Percentiles rank a stretch among this genome's conserved stretches.
Conservation (phyloP, 176 grass and related monocot species). For the Juncus inflexus region DNA sequence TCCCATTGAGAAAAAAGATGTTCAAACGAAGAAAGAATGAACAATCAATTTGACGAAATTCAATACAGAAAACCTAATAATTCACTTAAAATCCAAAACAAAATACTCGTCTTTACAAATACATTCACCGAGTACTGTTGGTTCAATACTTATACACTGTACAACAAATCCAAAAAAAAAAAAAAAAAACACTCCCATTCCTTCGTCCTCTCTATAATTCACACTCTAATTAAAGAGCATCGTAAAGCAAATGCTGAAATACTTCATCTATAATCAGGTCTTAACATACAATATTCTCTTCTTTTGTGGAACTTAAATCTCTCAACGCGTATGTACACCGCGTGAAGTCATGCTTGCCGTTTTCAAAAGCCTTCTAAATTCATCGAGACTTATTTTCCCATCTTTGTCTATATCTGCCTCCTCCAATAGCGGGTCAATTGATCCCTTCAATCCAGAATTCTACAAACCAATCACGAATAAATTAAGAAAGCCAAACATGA, state of each 20-base stretch:
- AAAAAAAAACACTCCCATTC: conserved; percentile 11
- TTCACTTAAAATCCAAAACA: not conserved
- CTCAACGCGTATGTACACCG: conserved; percentile 34
- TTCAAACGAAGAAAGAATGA: too few species aligned
- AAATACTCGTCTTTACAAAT: conserved; percentile 8
- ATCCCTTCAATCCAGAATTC: conserved; percentile 83
- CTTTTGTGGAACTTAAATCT: not conserved
- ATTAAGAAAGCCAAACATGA: not conserved
- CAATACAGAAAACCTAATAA: not conserved
- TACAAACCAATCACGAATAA: conserved; percentile 26
- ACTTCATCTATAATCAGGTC: too few species aligned
- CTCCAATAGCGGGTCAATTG: conserved; percentile 73
- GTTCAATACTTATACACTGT: conserved; percentile 1
- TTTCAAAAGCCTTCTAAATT: conserved; percentile 87
- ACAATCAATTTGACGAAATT: not conserved
- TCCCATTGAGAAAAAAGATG: too few species aligned
- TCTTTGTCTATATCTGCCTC: conserved; percentile 94
- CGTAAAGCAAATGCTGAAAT: not conserved
- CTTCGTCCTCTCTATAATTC: not conserved
- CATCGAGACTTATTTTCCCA: conserved; percentile 89
- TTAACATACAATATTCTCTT: not conserved
- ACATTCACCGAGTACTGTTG: not conserved
- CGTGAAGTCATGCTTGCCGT: conserved; percentile 82
- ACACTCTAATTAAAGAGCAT: not conserved
- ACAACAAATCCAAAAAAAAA: conserved; percentile 17